phyloP scores from a whole-genome alignment of 306 rosid genomes.

The Carpinus viminea region DNA sequence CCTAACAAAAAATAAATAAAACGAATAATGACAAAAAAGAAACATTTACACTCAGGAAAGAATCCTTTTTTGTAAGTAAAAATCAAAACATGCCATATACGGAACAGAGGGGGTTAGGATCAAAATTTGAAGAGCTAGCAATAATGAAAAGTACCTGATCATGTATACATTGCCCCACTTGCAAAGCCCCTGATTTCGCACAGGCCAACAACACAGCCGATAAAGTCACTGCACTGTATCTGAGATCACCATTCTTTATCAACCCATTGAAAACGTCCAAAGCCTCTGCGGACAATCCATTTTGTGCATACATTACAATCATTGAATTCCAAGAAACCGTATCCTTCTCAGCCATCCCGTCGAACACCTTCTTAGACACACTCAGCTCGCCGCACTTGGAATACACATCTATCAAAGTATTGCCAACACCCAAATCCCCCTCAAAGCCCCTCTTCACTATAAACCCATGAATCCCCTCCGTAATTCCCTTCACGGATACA shows the following conservation, averaged over 20 bases:
- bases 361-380: slow-evolving; percentile 70
- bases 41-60: slow-evolving; percentile 6
- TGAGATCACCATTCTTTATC: slow-evolving; percentile 41
- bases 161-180: slow-evolving; percentile 73
- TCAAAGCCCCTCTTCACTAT: slow-evolving; percentile 68
- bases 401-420: slow-evolving; percentile 88
- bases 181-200: slow-evolving; percentile 70
- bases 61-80: slow-evolving; percentile 9
- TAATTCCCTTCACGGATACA: slow-evolving; percentile 44
- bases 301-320: slow-evolving; percentile 73
- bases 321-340: slow-evolving; percentile 82
- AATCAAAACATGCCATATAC: background rate
- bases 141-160: slow-evolving; percentile 52
- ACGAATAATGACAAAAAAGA: slow-evolving; percentile 13
- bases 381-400: slow-evolving; percentile 67
- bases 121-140: slow-evolving; percentile 14
- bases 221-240: slow-evolving; percentile 58
- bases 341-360: slow-evolving; percentile 69
- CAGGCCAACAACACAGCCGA: slow-evolving; percentile 75
- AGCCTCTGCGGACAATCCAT: slow-evolving; percentile 68
- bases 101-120: background rate
- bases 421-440: slow-evolving; percentile 41
- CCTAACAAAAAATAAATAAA: slow-evolving; percentile 36
- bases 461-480: slow-evolving; percentile 64
- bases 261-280: slow-evolving; percentile 55